Evolutionary conservation across 495 filamentous ascomycete species (phyloP), one percentile per base, ranked within the genome.

Genomic region (Chaetomium cochliodes): DNA sequence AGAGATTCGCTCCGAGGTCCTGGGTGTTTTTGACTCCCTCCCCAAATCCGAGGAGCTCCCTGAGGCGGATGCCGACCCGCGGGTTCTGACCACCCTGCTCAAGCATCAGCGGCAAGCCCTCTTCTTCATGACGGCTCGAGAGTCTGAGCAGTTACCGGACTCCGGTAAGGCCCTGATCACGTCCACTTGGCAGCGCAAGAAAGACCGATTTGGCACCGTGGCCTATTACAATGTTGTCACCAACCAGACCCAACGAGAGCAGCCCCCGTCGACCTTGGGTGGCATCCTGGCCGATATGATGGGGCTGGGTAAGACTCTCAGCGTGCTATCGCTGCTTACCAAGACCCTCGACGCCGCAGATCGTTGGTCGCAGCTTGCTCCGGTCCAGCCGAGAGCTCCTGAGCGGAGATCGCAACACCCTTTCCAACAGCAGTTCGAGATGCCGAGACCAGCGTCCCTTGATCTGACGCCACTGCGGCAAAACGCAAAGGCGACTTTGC

Each of bases 211-310:
- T 65, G 89, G 90, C 0, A 71, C 78, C 30, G 83, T 76, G 53
- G 76, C 77, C 8, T 97, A 89, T 67, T 84, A 87, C 65, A 90
- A 98, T 66, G 85, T 97, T 30, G 91, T 98, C 69, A 97, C 90
- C 52, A 89, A 87, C 5, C 81, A 87, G 11, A 78, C 87, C 28
- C 75, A 85, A 62, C 76, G 78, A 18, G 65, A 84, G n/a, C 84
- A 85, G 67, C 93, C 94, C 0, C 78, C 84, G 0, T 85, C 92
- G 63, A 82, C 86, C 0, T 78, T 88, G 0, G 94, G 94, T 11
- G 94, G 94, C n/a, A 89, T 98, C 37, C 79, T 98, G 23, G 94
- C 94, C 8, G 94, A 98, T 72, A 92, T 96, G 89, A 98, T 98
- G 94, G 94, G 94, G 44, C 78, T 98, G 18, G 94, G 94, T 7